Base-by-base conservation (phyloP, 805 yeast species). In the Candida ipomoeae region DNA sequence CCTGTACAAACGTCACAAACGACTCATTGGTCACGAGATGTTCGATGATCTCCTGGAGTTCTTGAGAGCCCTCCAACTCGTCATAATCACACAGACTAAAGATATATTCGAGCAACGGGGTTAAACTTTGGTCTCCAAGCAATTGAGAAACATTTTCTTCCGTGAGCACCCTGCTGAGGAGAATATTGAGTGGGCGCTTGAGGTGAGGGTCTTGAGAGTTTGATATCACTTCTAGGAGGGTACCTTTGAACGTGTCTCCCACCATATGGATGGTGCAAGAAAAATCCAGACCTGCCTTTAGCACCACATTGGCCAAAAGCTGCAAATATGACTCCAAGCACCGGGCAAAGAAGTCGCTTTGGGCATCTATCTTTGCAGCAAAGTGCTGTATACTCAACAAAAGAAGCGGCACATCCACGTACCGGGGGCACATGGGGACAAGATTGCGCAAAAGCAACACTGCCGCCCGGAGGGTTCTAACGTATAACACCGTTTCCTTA, bases 381-480 rank as follows among this genome's bases (percentile, higher is more conserved):
- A 56, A 47, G 29, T 49, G 51, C 33, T 44, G 42, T 40, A 55
- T 48, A 31, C 52, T 48, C 23, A 46, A 40, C 29, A 53, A 23
- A 3, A 56, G 44, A 10, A 48, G 39, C 29, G 49, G 44, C 4
- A 49, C 21, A 11, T 50, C 54, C 7, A 49, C 38, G 11, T 18
- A 45, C 40, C 23, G 54, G n/a, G 62, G 55, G 1, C 56, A 26
- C 15, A 54, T 53, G 4, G 69, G 70, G 1, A 75, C 68, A 21
- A 79, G 54, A 55, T 80, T 81, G 52, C 86, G 64, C 29, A 73
- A 63, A n/a, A 81, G 49, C n/a, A 82, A 53, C 1, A 80, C 49
- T 0, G 73, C 55, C 1, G 83, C 86, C 56, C 84, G 66, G 3
- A 75, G 48, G 2, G 74, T 53, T 40, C 85, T 64, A 6, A 65